Base-by-base conservation (phyloP, 2,329 filamentous ascomycete genomes). In the Colletotrichum australisinense region DNA sequence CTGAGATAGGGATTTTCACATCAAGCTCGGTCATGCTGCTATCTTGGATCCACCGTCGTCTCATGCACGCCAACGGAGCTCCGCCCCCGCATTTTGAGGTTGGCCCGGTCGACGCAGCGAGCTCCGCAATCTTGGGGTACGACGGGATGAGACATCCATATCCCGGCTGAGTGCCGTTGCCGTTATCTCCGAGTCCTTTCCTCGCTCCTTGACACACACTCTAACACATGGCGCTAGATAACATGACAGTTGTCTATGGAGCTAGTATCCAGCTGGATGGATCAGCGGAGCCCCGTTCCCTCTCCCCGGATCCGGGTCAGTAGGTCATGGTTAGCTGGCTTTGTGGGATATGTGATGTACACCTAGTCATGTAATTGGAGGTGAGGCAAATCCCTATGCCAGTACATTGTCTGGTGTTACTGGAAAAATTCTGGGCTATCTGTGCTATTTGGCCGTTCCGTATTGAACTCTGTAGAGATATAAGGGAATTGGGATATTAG, bases 61-160 rank as follows among this genome's bases (percentile, higher is more conserved):
- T 32, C 56, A 38, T 69, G 67, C 67, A 30, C 9, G 28, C 56
- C 38, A 53, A 69, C 67, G 67, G 67, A 64, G 67, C 67, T 69
- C 67, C 67, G 59, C 60, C 67, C 67, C 67, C 67, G 67, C 67
- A 69, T 69, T 69, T 52, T 53, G 38, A n/a, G 63, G 56, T 46
- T 52, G 49, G 49, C 57, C 56, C 46, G 46, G 52, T 30, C 30
- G 63, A 63, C 56, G 35, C 35, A 42, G 35, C 14, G 14, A 42
- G 30, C 30, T 68, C 66, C 56, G 66, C 66, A 56, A 32, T 63
- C 28, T 60, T 67, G 24, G 64, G 56, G 28, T 46, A 35, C 38
- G 56, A 19, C 28, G 28, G 24, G 56, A 67, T 35, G 24, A 28
- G 55, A 38, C 35, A 42, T 55, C 56, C 56, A 26, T 35, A 60